phyloP scores from a whole-genome alignment of 1,139 yeast species.

The Sugiyamaella sp. region DNA sequence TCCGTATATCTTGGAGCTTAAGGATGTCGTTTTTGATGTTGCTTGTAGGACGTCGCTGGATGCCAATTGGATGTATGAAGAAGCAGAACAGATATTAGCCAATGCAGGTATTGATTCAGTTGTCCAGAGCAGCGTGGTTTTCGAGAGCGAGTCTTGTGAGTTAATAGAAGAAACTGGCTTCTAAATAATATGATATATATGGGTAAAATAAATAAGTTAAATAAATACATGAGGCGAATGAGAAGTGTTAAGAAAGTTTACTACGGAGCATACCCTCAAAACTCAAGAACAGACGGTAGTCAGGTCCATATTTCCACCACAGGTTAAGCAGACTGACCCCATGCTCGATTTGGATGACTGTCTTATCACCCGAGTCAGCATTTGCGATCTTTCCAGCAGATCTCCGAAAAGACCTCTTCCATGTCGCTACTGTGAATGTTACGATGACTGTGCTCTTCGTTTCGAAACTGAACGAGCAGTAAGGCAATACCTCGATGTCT shows the following conservation, averaged over 20 bases:
- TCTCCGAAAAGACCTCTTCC: slow-evolving; percentile 18
- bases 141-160: slow-evolving; percentile 4
- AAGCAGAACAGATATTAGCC: slow-evolving; percentile 8
- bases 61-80: slow-evolving; percentile 16
- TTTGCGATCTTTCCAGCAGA: slow-evolving; percentile 10
- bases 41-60: slow-evolving; percentile 11
- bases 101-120: slow-evolving; percentile 6
- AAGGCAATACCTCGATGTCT: neutral
- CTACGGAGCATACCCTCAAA: slow-evolving; percentile 21
- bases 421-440: neutral
- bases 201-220: neutral
- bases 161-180: neutral
- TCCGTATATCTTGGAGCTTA: slow-evolving; percentile 13
- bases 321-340: slow-evolving; percentile 6
- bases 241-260: neutral
- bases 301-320: slow-evolving; percentile 30
- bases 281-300: slow-evolving; percentile 30
- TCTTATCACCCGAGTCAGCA: slow-evolving; percentile 9
- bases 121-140: slow-evolving; percentile 4
- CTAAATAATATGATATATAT: neutral
- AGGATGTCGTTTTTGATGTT: slow-evolving; percentile 6
- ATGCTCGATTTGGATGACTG: slow-evolving; percentile 2
- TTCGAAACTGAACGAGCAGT: neutral
- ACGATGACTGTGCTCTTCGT: neutral
- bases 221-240: neutral